Evolutionary conservation across 192 early-diverging fungal genomes (phyloP), one percentile per base, ranked within the genome.

Genomic region (Backusella australiensis): DNA sequence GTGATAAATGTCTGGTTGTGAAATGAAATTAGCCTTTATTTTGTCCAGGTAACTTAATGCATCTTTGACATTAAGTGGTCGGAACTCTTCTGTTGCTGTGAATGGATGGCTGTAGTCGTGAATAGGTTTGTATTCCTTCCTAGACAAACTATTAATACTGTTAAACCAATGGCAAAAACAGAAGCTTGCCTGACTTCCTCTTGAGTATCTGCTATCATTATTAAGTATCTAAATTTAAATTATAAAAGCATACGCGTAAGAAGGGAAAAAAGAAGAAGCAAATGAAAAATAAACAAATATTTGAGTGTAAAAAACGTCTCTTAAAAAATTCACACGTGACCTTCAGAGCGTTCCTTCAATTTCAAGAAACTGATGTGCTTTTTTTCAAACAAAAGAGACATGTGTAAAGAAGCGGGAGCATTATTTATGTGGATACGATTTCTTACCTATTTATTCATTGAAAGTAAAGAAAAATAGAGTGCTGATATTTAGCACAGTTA

Each of bases 1-100:
- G 77, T 96, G 97, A 84, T 99, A 99, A 9, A 97, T 95, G 72
- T 97, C 94, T 8, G 96, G 96, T 3, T 94, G 90, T 72, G 95
- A 90, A 67, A 88, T 85, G 77, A 99, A 99, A 79, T 94, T 93
- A 36, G 90, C 87, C 79, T 97, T 96, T 15, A 99, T 96, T 80
- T 95, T 86, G 77, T 99, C 97, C 34, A 99, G 85, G 81, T 99
- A 99, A 23, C 93, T 89, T 39, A 98, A 85, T 0, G 97, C 97
- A 74, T 99, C 97, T 73, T 90, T 93, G 1, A 99, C 97, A 74
- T 96, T 94, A 49, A 96, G 84, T 4, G 88, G 86, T 19, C 86
- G 78, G 70, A 82, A 83, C 7, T 52, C 73, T 44, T 52, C 42
- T n/a, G 42, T 46, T 26, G 34, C 6, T 34, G 32, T 35, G 8